Evolutionary conservation across 345 rosid genomes (phyloP), one percentile per base, ranked within the genome.

Genomic region (Eucalyptus microcorys): DNA sequence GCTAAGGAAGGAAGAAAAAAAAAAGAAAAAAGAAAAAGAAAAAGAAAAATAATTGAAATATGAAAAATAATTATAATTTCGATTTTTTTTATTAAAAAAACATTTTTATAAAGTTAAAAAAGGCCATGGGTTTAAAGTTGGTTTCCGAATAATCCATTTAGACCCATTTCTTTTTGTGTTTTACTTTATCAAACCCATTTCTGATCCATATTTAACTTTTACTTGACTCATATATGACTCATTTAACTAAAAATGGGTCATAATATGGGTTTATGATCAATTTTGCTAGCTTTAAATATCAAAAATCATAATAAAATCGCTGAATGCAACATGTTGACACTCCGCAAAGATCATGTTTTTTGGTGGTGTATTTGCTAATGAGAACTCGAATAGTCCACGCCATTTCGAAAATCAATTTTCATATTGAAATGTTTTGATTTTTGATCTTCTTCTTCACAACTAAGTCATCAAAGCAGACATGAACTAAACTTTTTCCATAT

Each of bases 1-100:
- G 2, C 17, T 49, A 49, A 49, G 50, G 17, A 49, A 49, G 16
- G 50, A 49, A 49, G 17, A 49, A 49, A 49, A 49, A 49, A 6
- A 49, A 49, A 49, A 0, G 14, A 48, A 48, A 13, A 48, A 0
- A 1, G 12, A 47, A 48, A 12, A 7, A 1, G 0, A 48, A 45
- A 45, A 45, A 2, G 2, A 45, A 45, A 45, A 45, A 45, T 0
- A 47, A 49, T 49, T 49, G 16, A 14, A 49, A 49, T 49, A 49
- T 49, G 50, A 49, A 49, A 49, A 49, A 49, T 49, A 49, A 49
- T 49, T 49, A 49, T 49, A 49, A 49, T 49, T 49, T 49, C 16
- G 3, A 5, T n/a, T n/a, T 49, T 49, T 49, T 49, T 49, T 14
- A 5, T 5, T 49, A 4, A 48, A 48, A 48, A 49, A 14, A 14